Evolutionary conservation across 2,329 filamentous ascomycete species (phyloP), one percentile per base, ranked within the genome.

Genomic region (Diaporthe sp.): DNA sequence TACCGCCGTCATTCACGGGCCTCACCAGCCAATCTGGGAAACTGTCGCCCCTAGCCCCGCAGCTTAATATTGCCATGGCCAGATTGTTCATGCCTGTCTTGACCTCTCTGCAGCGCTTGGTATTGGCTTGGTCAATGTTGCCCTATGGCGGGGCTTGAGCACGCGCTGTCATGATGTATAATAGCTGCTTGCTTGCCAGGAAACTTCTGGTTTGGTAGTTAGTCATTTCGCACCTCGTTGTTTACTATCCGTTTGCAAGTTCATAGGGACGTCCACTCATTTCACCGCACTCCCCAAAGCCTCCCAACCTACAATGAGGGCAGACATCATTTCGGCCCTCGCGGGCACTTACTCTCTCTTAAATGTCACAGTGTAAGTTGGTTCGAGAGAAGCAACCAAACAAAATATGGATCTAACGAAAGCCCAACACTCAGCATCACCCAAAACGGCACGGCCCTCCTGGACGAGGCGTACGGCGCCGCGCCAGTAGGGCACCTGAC

Each of bases 401-500:
- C 17, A 39, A 10, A 37, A 15, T 42, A 42, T 4, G 17, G 39
- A 66, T n/a, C 71, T 68, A 22, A 37, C 15, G 30, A 13, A n/a
- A 25, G 3, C 15, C 44, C 44, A 37, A 35, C 22, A 22, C 12
- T 7, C 22, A 66, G 63, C 7, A 51, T 66, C 27, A 66, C 63
- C 44, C 15, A 9, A 22, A 75, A 78, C 27, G 77, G 77, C 25
- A 73, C 75, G 2, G 58, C 65, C 8, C 70, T 78, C 19, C 56
- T 72, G 3, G 77, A 78, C 70, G 37, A 69, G 15, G 68, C 73
- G n/a, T 78, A 78, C 71, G 77, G 78, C 47, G 61, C 71, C 66
- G 73, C 74, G 37, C 75, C 77, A 2, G 76, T 77, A 7, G 80
- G 80, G 37, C 77, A 80, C 53, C 70, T 81, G 50, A 78, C 73